A percentile compares a stretch with the other conserved stretches of the same genome.
Conservation (phyloP, 257 asterid species). For the Salvia rosmarinus region DNA sequence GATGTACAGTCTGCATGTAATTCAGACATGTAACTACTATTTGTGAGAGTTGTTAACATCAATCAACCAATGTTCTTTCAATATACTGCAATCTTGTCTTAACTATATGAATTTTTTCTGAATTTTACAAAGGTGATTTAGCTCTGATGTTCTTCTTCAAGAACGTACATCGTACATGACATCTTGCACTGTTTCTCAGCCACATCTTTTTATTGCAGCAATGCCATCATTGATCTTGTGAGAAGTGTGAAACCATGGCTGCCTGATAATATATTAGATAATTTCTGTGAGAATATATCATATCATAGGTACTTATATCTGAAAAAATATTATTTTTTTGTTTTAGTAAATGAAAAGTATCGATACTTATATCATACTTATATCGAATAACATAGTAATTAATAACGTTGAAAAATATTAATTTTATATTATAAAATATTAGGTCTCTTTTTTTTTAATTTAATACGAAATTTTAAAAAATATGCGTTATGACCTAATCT, state of each 20-base stretch:
- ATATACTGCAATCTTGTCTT: not conserved
- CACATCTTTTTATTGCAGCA: conserved; percentile 39
- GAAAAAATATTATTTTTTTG: too few relatives aligned
- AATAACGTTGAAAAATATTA: too few relatives aligned
- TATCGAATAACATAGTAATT: too few relatives aligned
- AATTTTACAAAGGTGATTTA: not conserved
- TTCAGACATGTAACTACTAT: conserved; percentile 31
- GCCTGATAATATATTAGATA: conserved; percentile 48
- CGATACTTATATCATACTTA: too few relatives aligned
- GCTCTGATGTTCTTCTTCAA: not conserved
- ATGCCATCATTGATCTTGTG: conserved; percentile 46
- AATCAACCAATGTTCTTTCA: not conserved
- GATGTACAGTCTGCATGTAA: conserved; percentile 38
- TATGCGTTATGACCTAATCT: too few relatives aligned
- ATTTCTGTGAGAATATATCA: too few relatives aligned
- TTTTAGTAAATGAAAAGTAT: too few relatives aligned
- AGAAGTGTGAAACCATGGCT: conserved; percentile 55
- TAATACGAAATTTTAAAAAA: too few relatives aligned
- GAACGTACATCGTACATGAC: not conserved
- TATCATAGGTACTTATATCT: too few relatives aligned
- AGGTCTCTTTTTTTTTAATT: too few relatives aligned
- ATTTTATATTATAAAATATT: too few relatives aligned
- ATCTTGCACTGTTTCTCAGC: not conserved
- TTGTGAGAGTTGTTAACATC: conserved; percentile 10
- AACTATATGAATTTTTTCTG: not conserved